phyloP scores from a whole-genome alignment of 169 alveolate species.

The Plasmodium inui region DNA sequence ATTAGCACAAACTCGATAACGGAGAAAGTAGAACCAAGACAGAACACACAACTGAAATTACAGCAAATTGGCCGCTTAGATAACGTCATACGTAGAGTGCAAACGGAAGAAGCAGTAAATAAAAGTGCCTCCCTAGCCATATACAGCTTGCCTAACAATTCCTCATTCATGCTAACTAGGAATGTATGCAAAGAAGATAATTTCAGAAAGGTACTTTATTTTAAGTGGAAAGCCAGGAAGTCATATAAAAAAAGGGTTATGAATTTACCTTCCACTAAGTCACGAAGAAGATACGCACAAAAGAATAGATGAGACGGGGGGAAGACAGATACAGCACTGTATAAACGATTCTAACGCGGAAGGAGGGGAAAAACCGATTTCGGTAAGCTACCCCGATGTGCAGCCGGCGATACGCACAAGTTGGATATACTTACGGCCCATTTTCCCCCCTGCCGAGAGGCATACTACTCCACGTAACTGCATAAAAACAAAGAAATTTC shows the following conservation, averaged over 20 bases:
- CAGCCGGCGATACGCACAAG: not conserved
- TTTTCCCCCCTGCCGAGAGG: not conserved
- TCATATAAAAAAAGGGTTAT: constrained; percentile 85
- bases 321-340: not conserved
- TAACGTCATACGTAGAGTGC: not conserved
- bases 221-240: constrained; percentile 83
- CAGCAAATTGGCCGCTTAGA: not conserved
- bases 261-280: constrained; percentile 85
- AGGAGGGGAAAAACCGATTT: not conserved
- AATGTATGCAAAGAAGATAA: constrained; percentile 21
- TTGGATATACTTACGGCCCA: not conserved
- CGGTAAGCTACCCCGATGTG: not conserved
- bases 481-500: constrained; percentile 37
- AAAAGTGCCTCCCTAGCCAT: not conserved
- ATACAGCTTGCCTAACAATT: constrained; percentile 30
- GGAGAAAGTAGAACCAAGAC: constrained; percentile 11
- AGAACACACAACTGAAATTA: constrained; percentile 4
- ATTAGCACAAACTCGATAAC: constrained; percentile 26
- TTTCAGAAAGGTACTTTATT: constrained; percentile 59
- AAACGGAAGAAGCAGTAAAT: not conserved
- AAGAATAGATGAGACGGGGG: constrained; percentile 75
- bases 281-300: constrained; percentile 86
- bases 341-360: not conserved
- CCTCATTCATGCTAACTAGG: constrained; percentile 8
- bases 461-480: not conserved